Base-by-base conservation (phyloP, 1,139 yeast species). In the Protomyces macrosporus region DNA sequence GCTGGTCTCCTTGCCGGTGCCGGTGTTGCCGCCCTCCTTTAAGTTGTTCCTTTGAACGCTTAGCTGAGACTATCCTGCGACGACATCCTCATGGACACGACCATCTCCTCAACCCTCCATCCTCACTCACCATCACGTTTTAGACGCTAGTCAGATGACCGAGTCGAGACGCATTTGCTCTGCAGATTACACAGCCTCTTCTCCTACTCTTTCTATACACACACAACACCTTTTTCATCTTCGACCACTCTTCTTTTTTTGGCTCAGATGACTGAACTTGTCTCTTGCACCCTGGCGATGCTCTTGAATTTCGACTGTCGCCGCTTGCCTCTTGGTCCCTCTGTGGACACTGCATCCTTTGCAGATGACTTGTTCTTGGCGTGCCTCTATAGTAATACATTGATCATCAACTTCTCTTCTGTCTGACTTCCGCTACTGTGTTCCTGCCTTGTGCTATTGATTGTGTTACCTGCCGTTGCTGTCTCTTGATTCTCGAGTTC, bases 1-100 rank as follows among this genome's bases (percentile, higher is more conserved):
- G 48, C 48, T 42, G 48, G 48, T 42, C 48, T 42, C 48, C n/a
- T 42, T 9, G 48, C 48, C 48, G 48, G 48, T 42, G 48, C 48
- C 48, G 48, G 48, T 42, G 48, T 42, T 42, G 48, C 48, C 23
- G 48, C 48, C 23, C 48, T 42, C 48, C 48, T 42, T 16, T 42
- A 42, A 42, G 48, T 10, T 10, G 42, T 39, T 39, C 14, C 42
- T 23, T 23, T 23, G 23, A 23, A 23, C 23, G 23, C 42, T 14
- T 39, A 39, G 42, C 42, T 39, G 42, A 23, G 23, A 39, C 16
- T 5, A 39, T n/a, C 42, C 42, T 39, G 23, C 23, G 23, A 23
- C 23, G 23, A 23, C 23, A 1, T 23, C 23, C 23, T 23, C 23
- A 23, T 23, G 23, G 23, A 23, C 23, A 23, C 39, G 39, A 36